Evolutionary conservation across 495 filamentous ascomycete genomes (phyloP), one percentile per base, ranked within the genome.

Genomic region (Penicillium subrubescens): DNA sequence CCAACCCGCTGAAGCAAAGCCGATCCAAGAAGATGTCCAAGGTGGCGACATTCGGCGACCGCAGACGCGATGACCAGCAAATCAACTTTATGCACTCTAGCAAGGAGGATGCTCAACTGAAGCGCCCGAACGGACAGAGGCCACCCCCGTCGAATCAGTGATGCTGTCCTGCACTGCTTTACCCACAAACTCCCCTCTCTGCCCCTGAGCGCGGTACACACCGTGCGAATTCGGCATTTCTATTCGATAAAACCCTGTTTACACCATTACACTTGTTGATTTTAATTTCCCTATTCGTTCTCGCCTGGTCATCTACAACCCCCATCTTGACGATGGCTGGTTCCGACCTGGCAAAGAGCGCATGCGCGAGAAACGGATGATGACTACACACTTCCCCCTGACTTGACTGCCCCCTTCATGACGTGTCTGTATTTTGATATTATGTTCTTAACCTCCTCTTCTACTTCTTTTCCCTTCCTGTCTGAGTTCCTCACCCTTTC

Each of bases 41-140:
- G 57, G 86, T 78, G 37, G 82, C 82, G 43, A 82, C 79, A 48
- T 76, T 82, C 51, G 34, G 52, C 21, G 72, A 75, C 17, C 67
- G 72, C 15, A 69, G 73, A 48, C 61, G 50, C 39, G 78, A 81
- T 17, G 79, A 83, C 52, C 76, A 80, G 51, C 84, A 77, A 23
- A 79, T 84, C 44, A 81, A 73, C 56, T 83, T 84, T 66, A 79
- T 78, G 15, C 83, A 73, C 64, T 78, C 83, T 4, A 71, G 74
- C 39, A 63, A 62, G 31, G 73, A 73, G 41, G 62, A 76, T 12
- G 60, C 66, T 50, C 72, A 76, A 54, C 56, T 59, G 27, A 74
- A 74, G 58, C 71, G 70, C 61, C 64, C 72, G 14, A 52, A 53
- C 59, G 62, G 66, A 34, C 70, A 57, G 6, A 73, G 73, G 58